Evolutionary conservation across 78 protist species (phyloP).

Genomic region (Dictyostelium capitatum): DNA sequence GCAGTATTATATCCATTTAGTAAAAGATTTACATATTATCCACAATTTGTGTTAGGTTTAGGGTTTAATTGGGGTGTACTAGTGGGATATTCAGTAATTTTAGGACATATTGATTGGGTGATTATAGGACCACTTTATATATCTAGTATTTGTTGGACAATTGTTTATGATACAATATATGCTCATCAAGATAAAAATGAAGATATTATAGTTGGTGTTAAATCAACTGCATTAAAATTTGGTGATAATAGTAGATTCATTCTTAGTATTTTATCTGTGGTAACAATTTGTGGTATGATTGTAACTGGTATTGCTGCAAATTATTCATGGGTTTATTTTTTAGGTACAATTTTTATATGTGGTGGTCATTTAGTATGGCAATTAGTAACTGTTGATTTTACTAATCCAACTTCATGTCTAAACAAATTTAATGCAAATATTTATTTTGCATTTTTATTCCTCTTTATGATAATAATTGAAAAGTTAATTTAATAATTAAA

Average conservation of each 20-base stretch:
- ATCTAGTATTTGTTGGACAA: conserved; percentile 92
- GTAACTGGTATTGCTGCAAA: conserved; percentile 42
- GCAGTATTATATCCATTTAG: conserved; percentile 90
- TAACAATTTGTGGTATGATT: conserved; percentile 41
- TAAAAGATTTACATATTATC: conserved; percentile 93
- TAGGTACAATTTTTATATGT: conserved; percentile 17
- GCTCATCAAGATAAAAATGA: conserved; percentile 95
- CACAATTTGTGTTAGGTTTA: conserved; percentile 94
- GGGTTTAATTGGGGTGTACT: conserved; percentile 96
- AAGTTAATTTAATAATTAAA: conserved; percentile 6
- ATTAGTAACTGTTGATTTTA: conserved; percentile 69
- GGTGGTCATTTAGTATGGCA: conserved; percentile 87
- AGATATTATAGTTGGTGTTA: conserved; percentile 90
- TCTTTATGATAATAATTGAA: conserved; percentile 33
- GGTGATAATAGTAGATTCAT: not conserved
- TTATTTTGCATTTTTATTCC: conserved; percentile 28
- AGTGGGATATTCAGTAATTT: conserved; percentile 87
- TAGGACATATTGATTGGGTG: conserved; percentile 61
- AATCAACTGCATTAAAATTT: conserved; percentile 91
- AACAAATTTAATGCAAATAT: conserved; percentile 48
- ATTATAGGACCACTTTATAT: conserved; percentile 84
- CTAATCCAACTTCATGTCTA: conserved; percentile 48
- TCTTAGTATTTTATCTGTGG: conserved; percentile 57
- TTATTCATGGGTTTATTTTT: conserved; percentile 35
- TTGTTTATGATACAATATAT: conserved; percentile 95